These are phyloP conservation scores for Nemania sp. DNA, from an alignment of 2,329 filamentous ascomycete genomes.

Conservation along the genomic window DNA sequence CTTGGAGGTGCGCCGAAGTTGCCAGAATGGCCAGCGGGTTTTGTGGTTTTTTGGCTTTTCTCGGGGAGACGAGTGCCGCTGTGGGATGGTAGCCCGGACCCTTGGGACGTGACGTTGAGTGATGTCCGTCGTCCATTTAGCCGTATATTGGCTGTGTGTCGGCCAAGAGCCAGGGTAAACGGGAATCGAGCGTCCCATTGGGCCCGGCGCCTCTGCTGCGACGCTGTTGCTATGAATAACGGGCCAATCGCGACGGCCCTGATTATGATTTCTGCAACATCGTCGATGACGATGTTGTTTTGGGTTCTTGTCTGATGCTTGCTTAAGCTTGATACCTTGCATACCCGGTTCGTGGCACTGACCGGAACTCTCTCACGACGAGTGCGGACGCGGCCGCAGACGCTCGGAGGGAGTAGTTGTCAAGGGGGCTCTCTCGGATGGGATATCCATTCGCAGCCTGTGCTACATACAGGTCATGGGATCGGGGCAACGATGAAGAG, in stretches of 20 bases:
- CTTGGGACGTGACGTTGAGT: constrained; percentile 33
- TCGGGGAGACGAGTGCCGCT: constrained; percentile 27
- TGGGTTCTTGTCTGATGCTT: not conserved
- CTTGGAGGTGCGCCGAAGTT: constrained; percentile 35
- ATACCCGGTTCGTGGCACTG: constrained; percentile 2
- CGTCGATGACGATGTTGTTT: constrained; percentile 4
- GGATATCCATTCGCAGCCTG: no score
- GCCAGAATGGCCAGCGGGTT: not conserved
- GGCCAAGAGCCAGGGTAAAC: constrained; percentile 32
- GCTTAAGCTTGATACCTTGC: not conserved
- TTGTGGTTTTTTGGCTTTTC: no score
- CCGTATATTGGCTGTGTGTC: constrained; percentile 36
- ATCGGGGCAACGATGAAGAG: not conserved
- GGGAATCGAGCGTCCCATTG: constrained; percentile 18
- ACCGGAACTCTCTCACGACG: not conserved
- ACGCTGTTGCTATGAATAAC: constrained; percentile 34
- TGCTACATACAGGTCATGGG: not conserved
- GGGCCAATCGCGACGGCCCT: constrained; percentile 28
- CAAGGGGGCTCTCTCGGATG: no score
- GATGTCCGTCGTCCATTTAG: constrained; percentile 35
- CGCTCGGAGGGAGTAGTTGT: no score
- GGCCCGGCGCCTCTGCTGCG: constrained; percentile 18
- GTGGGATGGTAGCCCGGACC: constrained; percentile 26
- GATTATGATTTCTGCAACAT: constrained; percentile 3
- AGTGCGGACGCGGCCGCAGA: not conserved